phyloP scores from a whole-genome alignment of 305 asterid species.

The Striga hermonthica region DNA sequence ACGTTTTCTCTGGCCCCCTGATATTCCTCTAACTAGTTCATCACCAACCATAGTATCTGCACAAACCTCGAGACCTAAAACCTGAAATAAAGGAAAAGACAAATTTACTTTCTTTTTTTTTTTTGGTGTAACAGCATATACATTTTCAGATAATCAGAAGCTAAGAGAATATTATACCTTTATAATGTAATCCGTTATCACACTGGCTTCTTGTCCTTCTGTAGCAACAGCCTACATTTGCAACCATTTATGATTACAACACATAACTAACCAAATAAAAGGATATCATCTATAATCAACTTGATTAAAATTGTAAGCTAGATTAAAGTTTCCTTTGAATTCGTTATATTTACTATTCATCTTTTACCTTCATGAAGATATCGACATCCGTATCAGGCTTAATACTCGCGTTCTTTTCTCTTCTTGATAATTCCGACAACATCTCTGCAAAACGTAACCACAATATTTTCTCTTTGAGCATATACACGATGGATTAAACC shows the following conservation, averaged over 20 bases:
- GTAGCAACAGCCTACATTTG: conserved; percentile 38
- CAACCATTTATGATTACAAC: not conserved
- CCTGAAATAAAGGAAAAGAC: conserved; percentile 31
- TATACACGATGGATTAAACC: not conserved
- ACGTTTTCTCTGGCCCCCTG: conserved; percentile 67
- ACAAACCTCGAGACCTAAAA: conserved; percentile 59
- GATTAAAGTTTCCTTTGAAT: not conserved
- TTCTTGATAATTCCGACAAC: conserved; percentile 37
- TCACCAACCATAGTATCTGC: conserved; percentile 66
- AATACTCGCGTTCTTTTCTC: conserved; percentile 40
- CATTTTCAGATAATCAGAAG: not conserved
- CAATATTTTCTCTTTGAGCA: not conserved
- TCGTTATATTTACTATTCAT: not conserved
- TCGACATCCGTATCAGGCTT: conserved; percentile 46
- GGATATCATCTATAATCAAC: not conserved
- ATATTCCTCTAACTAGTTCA: conserved; percentile 51
- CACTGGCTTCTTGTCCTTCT: conserved; percentile 38
- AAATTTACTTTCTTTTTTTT: not conserved
- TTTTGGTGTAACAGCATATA: not conserved
- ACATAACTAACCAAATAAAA: not conserved
- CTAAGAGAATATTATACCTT: conserved; percentile 34
- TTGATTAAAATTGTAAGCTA: not conserved
- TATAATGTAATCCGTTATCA: conserved; percentile 39
- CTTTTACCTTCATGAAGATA: conserved; percentile 45
- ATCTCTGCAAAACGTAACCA: conserved; percentile 32